These are phyloP conservation scores for Calonectria pauciramosa DNA, from an alignment of 2,329 filamentous ascomycete species.

Conservation along the genomic window DNA sequence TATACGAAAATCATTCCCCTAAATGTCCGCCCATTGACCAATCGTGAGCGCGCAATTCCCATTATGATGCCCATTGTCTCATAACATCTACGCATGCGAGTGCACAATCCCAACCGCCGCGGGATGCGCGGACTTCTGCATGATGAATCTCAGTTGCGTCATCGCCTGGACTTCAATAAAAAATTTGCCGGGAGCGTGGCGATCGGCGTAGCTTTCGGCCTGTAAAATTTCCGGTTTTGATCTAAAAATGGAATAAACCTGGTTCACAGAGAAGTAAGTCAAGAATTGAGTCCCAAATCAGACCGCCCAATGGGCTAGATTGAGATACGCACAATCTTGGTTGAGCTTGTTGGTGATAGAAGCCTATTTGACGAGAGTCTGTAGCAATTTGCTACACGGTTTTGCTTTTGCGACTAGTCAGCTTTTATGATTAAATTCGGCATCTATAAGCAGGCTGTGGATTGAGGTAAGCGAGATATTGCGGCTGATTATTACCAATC, in stretches of 20 bases:
- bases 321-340: background rate
- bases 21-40: background rate
- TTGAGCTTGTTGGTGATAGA: background rate
- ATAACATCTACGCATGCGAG: background rate
- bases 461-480: background rate
- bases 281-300: background rate
- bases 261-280: too few species aligned
- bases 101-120: background rate
- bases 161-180: background rate
- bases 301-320: background rate
- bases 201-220: background rate
- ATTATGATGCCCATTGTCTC: background rate
- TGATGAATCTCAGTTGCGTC: background rate
- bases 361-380: background rate
- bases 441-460: too few species aligned
- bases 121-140: background rate
- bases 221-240: background rate
- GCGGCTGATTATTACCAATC: background rate
- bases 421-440: too few species aligned
- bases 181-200: background rate
- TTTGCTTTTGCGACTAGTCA: too few species aligned
- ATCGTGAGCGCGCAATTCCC: background rate
- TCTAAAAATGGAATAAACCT: background rate
- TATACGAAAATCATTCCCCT: background rate
- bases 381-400: too few species aligned